A percentile compares a stretch with the other conserved stretches of the same genome.
Evolutionary conservation across 495 filamentous ascomycete genomes (phyloP).

Genomic region (Penicillium psychrofluorescens): DNA sequence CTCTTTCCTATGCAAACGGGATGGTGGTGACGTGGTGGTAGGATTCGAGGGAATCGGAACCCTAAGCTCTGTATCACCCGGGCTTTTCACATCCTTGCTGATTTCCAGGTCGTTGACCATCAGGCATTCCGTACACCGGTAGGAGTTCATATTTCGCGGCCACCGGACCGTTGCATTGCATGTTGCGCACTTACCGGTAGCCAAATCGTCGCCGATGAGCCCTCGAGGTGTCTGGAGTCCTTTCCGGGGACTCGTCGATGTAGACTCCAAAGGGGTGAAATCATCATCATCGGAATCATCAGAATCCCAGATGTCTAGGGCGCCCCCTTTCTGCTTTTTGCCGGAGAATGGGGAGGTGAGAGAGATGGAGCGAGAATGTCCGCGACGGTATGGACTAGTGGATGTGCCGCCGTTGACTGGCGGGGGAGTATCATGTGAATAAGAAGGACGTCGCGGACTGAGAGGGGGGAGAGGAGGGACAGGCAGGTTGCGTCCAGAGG

Average conservation of each 20-base stretch:
- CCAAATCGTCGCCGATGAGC: constrained; percentile 30
- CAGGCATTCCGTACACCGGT: constrained; percentile 78
- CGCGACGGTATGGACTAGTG: constrained; percentile 20
- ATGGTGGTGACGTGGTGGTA: constrained; percentile 2
- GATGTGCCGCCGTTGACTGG: constrained; percentile 14
- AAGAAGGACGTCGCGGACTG: constrained; percentile 10
- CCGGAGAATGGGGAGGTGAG: constrained; percentile 58
- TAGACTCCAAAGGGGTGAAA: constrained; percentile 16
- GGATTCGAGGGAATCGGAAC: constrained; percentile 1
- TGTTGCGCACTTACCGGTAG: constrained; percentile 73
- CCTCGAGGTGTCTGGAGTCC: constrained; percentile 8
- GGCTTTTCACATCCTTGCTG: constrained; percentile 12
- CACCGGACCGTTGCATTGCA: constrained; percentile 77
- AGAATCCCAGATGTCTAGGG: constrained; percentile 24
- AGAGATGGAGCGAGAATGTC: constrained; percentile 64
- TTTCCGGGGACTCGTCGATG: constrained; percentile 28
- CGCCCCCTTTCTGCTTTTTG: constrained; percentile 38
- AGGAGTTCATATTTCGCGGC: constrained; percentile 68
- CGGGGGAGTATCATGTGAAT: constrained; percentile 24
- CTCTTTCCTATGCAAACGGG: constrained; percentile 4
- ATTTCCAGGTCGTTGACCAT: constrained; percentile 77
- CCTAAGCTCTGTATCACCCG: constrained; percentile 7
- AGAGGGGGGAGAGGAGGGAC: constrained; percentile 9
- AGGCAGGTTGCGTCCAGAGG: constrained; percentile 28
- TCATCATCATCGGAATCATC: constrained; percentile 33